These are phyloP conservation scores for Luffa aegyptiaca DNA, from an alignment of 306 rosid species.

Conservation along the genomic window DNA sequence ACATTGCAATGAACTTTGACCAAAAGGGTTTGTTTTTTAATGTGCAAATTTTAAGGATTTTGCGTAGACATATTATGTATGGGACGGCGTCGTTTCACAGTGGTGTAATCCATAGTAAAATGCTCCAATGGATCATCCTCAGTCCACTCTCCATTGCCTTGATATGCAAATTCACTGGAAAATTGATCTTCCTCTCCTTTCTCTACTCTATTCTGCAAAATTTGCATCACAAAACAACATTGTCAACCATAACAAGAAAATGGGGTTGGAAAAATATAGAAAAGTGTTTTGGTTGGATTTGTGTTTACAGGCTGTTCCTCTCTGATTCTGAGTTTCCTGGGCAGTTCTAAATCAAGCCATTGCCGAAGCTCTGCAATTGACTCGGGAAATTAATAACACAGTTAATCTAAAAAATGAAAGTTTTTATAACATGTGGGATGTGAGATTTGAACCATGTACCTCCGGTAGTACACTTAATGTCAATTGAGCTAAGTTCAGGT, in stretches of 20 bases:
- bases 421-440: too few relatives aligned
- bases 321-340: constrained; percentile 47
- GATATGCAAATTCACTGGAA: too few relatives aligned
- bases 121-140: constrained; percentile 18
- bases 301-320: constrained; percentile 24
- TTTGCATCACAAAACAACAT: background rate
- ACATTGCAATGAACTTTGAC: background rate
- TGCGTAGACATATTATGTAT: constrained; percentile 48
- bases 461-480: too few relatives aligned
- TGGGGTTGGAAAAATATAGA: background rate
- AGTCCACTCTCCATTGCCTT: background rate
- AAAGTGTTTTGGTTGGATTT: background rate
- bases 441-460: too few relatives aligned
- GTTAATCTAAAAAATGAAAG: background rate
- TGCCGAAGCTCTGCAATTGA: constrained; percentile 18
- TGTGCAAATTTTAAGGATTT: background rate
- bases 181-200: background rate
- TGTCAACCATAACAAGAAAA: background rate
- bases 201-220: background rate
- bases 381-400: background rate
- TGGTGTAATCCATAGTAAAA: constrained; percentile 55
- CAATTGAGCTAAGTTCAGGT: too few relatives aligned
- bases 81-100: constrained; percentile 54
- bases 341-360: constrained; percentile 25
- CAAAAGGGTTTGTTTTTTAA: background rate